phyloP scores from a whole-genome alignment of 1,139 yeast species.

The Hemisphaericaspora xylofermentans region DNA sequence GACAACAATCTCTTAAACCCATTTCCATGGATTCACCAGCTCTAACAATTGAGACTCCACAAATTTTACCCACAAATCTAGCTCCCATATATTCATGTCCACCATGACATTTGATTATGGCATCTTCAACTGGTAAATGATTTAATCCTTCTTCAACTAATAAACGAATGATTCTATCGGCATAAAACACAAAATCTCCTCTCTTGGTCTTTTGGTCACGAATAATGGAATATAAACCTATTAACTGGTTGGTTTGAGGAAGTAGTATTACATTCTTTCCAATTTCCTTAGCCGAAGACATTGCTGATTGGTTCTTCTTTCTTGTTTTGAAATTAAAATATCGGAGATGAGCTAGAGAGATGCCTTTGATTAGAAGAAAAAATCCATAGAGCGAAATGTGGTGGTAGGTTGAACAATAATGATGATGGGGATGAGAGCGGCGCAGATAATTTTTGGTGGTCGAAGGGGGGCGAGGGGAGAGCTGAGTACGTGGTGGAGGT shows the following conservation, averaged over 20 bases:
- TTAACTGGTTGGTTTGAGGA: constrained; percentile 86
- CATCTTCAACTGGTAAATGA: constrained; percentile 78
- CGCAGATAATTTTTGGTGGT: too few relatives aligned
- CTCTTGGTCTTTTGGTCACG: constrained; percentile 77
- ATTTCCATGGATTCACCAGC: constrained; percentile 99
- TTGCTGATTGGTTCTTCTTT: constrained; percentile 7
- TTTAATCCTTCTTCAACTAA: constrained; percentile 94
- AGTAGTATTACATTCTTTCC: constrained; percentile 62
- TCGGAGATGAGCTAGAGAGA: too few relatives aligned
- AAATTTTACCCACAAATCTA: constrained; percentile 82
- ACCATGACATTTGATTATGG: constrained; percentile 72
- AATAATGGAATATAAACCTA: constrained; percentile 85
- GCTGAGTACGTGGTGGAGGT: too few relatives aligned
- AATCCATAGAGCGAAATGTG: too few relatives aligned
- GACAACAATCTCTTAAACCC: constrained; percentile 92
- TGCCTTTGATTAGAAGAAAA: too few relatives aligned
- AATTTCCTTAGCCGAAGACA: constrained; percentile 26
- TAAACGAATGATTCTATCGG: constrained; percentile 89
- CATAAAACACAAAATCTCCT: constrained; percentile 90
- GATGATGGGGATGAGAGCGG: too few relatives aligned
- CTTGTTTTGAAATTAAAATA: too few relatives aligned
- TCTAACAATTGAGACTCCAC: constrained; percentile 95
- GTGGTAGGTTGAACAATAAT: too few relatives aligned
- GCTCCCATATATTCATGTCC: constrained; percentile 76
- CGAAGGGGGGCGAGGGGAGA: too few relatives aligned